Conservation (phyloP, 257 asterid genomes). For the Agastache rugosa region DNA sequence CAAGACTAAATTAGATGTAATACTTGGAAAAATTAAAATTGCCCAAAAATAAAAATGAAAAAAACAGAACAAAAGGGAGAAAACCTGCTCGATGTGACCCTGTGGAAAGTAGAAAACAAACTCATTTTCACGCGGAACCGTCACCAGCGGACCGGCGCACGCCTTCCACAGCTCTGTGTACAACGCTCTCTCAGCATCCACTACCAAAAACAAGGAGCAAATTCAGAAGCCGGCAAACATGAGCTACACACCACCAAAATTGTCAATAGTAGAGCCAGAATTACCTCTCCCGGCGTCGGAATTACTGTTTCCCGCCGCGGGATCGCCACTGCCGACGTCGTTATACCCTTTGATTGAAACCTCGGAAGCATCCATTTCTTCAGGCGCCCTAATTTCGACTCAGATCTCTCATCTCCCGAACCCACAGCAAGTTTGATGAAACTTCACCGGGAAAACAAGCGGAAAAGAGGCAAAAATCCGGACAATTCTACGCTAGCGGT, state of each 20-base stretch:
- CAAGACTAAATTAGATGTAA: constrained; percentile 23
- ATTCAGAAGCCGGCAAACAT: neutral
- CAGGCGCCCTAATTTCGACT: constrained; percentile 19
- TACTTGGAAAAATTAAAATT: neutral
- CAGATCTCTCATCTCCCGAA: constrained; percentile 72
- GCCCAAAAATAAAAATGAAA: neutral
- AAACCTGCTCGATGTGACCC: constrained; percentile 99
- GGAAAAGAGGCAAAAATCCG: constrained; percentile 16
- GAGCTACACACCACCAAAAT: neutral
- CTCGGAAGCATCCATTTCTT: constrained; percentile 65
- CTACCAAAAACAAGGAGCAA: constrained; percentile 37
- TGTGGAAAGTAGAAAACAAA: constrained; percentile 95
- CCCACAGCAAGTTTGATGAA: constrained; percentile 22
- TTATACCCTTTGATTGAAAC: constrained; percentile 60
- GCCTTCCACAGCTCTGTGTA: constrained; percentile 97
- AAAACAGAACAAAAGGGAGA: neutral
- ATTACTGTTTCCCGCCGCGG: constrained; percentile 38
- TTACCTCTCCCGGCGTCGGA: constrained; percentile 64
- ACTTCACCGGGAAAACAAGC: constrained; percentile 31
- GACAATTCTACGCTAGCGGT: constrained; percentile 4
- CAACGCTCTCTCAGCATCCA: constrained; percentile 81
- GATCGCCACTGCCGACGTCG: constrained; percentile 45
- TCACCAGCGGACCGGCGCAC: constrained; percentile 98
- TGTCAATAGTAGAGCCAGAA: constrained; percentile 3
- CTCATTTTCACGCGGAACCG: constrained; percentile 83